phyloP scores from a whole-genome alignment of 495 filamentous ascomycete genomes.

The Terfezia claveryi region DNA sequence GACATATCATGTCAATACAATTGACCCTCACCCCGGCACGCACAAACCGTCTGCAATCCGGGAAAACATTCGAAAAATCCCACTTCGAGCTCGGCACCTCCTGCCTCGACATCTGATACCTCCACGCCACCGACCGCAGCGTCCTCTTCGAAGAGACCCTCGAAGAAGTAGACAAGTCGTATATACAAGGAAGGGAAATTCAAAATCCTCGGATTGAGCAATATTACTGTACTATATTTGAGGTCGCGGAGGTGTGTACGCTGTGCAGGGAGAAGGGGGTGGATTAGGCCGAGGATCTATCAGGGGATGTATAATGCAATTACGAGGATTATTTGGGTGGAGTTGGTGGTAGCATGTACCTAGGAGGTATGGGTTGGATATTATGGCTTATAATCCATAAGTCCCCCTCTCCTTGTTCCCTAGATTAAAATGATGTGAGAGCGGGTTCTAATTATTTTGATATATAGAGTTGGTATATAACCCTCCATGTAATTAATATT shows the following conservation, averaged over 20 bases:
- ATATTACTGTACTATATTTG: conserved; percentile 54
- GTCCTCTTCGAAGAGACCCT: conserved; percentile 68
- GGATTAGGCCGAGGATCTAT: conserved; percentile 48
- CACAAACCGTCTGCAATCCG: too few relatives aligned
- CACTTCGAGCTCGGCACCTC: too few relatives aligned
- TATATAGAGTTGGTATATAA: background rate
- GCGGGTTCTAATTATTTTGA: background rate
- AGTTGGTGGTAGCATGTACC: conserved; percentile 59
- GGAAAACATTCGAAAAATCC: too few relatives aligned
- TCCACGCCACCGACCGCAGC: too few relatives aligned
- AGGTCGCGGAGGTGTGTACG: conserved; percentile 73
- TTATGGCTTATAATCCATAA: conserved; percentile 74
- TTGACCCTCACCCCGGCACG: too few relatives aligned
- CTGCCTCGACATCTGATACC: too few relatives aligned
- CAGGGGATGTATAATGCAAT: conserved; percentile 54
- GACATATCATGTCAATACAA: conserved; percentile 57
- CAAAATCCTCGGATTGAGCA: conserved; percentile 55
- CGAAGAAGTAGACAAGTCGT: conserved; percentile 47
- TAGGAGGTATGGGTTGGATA: conserved; percentile 65
- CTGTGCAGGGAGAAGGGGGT: conserved; percentile 59
- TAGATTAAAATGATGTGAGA: background rate
- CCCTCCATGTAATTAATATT: background rate
- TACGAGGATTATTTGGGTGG: conserved; percentile 54
- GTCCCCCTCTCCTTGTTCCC: background rate
- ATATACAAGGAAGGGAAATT: conserved; percentile 83